A percentile compares a stretch with the other conserved stretches of the same genome.
Evolutionary conservation across 2,329 filamentous ascomycete species (phyloP).

Genomic region (Tolypocladium endophyticum): DNA sequence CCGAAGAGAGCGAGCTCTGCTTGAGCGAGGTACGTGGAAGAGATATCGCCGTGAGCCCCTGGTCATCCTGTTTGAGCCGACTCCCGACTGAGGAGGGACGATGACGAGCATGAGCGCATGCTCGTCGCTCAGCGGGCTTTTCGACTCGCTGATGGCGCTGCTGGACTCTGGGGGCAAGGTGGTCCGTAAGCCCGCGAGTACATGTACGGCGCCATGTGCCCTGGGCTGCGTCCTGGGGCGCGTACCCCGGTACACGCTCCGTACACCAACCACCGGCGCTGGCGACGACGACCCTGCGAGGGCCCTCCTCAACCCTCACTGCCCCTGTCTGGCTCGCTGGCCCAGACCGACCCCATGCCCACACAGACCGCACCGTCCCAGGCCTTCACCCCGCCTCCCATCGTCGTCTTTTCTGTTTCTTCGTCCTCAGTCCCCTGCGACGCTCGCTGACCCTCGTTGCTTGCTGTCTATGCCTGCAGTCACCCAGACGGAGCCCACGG

Average conservation of each 20-base stretch:
- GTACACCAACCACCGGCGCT: neutral
- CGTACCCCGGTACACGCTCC: neutral
- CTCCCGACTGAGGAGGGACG: neutral
- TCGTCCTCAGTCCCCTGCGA: constrained; percentile 10
- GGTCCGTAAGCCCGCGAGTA: neutral
- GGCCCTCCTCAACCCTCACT: constrained; percentile 1
- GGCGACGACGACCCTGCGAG: neutral
- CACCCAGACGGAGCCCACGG: constrained; percentile 17
- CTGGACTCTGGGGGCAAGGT: neutral
- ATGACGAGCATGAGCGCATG: neutral
- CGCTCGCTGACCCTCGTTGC: constrained; percentile 17
- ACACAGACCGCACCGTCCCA: constrained; percentile 14
- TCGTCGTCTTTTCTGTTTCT: constrained; percentile 17
- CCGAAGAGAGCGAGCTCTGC: neutral
- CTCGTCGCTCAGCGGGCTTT: neutral
- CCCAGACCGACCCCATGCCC: constrained; percentile 10
- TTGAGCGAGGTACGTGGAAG: neutral
- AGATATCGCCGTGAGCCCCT: neutral
- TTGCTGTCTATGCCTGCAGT: constrained; percentile 26
- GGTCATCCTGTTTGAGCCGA: neutral
- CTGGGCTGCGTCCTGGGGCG: neutral
- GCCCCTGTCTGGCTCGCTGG: constrained; percentile 3
- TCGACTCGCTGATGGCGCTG: neutral
- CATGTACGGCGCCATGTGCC: neutral
- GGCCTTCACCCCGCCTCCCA: constrained; percentile 17